These are phyloP conservation scores for Petasospora rhodanensis DNA, from an alignment of 1,139 yeast species.

Conservation along the genomic window DNA sequence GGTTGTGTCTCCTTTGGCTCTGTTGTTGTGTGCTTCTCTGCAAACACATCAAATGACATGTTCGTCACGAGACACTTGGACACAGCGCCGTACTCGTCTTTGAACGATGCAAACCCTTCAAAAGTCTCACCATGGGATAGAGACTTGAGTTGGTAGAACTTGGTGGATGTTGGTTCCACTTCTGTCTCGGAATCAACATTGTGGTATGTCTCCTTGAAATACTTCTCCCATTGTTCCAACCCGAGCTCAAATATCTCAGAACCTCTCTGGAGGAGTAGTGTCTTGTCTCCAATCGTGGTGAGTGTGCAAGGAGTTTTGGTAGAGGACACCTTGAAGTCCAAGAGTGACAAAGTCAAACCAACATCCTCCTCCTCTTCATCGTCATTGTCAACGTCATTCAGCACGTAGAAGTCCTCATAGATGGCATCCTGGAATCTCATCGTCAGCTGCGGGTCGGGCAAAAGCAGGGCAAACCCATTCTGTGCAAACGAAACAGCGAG, in stretches of 20 bases:
- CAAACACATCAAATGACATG: slow-evolving; percentile 24
- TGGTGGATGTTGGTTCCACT: too few species aligned
- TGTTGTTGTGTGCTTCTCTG: slow-evolving; percentile 26
- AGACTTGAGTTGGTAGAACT: slow-evolving; percentile 1
- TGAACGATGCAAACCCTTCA: slow-evolving; percentile 8
- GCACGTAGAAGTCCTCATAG: slow-evolving; percentile 4
- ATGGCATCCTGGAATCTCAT: slow-evolving; percentile 19
- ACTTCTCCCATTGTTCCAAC: slow-evolving; percentile 1
- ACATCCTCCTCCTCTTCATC: slow-evolving; percentile 1
- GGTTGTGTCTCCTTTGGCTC: slow-evolving; percentile 17
- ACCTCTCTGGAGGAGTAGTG: slow-evolving; percentile 8
- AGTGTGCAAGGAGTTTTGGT: slow-evolving; percentile 2
- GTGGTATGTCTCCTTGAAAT: slow-evolving; percentile 1
- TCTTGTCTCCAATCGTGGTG: neutral
- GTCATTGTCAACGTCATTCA: slow-evolving; percentile 4
- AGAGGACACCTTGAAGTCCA: slow-evolving; percentile 11
- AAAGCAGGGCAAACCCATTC: slow-evolving; percentile 14
- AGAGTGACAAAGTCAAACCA: slow-evolving; percentile 2
- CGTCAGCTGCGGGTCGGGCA: slow-evolving; percentile 14
- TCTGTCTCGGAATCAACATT: too few species aligned
- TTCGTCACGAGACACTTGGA: slow-evolving; percentile 10
- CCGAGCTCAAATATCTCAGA: slow-evolving; percentile 6
- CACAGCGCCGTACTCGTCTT: slow-evolving; percentile 6
- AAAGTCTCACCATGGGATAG: slow-evolving; percentile 3
- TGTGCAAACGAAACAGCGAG: slow-evolving; percentile 11